These are phyloP conservation scores for Ammopiptanthus mongolicus DNA, from an alignment of 306 rosid species.

Conservation along the genomic window DNA sequence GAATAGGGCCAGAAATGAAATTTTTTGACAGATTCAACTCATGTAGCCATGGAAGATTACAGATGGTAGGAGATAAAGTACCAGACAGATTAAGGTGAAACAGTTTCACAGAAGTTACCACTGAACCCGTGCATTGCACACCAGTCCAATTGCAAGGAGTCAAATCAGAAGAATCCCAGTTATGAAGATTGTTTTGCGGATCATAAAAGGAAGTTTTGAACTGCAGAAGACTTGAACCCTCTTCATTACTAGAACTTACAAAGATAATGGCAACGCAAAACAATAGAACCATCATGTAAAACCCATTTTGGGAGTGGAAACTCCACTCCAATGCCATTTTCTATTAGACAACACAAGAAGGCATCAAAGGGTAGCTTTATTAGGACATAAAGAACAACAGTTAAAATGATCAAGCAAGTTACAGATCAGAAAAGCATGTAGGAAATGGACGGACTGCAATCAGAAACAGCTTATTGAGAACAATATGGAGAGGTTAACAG, in stretches of 20 bases:
- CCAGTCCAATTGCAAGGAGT: slow-evolving; percentile 80
- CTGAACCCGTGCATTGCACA: slow-evolving; percentile 41
- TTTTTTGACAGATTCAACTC: slow-evolving; percentile 61
- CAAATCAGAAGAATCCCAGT: slow-evolving; percentile 49
- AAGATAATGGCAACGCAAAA: slow-evolving; percentile 23
- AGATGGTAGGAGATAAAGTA: slow-evolving; percentile 46
- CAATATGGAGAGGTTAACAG: not conserved
- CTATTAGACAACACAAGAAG: slow-evolving; percentile 2
- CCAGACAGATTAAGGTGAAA: slow-evolving; percentile 53
- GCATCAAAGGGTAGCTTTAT: not conserved
- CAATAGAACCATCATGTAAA: slow-evolving; percentile 25
- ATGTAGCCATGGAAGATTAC: slow-evolving; percentile 44
- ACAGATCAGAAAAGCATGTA: not conserved
- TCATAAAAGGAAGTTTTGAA: slow-evolving; percentile 42
- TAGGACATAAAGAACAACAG: not conserved
- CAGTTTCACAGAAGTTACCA: slow-evolving; percentile 60
- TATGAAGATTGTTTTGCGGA: slow-evolving; percentile 41
- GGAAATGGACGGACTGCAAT: not conserved
- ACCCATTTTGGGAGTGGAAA: slow-evolving; percentile 17
- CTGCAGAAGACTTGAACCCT: slow-evolving; percentile 50
- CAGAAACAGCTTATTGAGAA: not conserved
- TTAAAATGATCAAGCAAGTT: not conserved
- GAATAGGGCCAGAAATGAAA: slow-evolving; percentile 56
- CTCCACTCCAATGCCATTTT: slow-evolving; percentile 35
- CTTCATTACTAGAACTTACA: slow-evolving; percentile 45